phyloP scores from a whole-genome alignment of 352 stramenopile species.

The Phytophthora boehmeriae region DNA sequence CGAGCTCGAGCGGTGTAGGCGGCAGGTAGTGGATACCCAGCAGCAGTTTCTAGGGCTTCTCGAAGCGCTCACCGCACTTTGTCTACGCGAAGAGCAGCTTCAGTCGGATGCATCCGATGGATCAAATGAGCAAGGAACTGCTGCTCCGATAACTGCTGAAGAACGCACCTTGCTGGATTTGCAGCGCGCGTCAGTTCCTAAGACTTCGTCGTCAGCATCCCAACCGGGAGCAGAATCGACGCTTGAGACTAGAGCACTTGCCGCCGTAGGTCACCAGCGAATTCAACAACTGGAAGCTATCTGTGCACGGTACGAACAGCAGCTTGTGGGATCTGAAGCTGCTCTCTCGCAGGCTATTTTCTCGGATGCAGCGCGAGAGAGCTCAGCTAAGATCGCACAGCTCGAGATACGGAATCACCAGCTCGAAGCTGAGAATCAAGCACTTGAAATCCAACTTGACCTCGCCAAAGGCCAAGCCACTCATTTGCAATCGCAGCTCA shows the following conservation, averaged over 20 bases:
- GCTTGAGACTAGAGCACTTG: conserved; percentile 50
- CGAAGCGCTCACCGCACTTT: conserved; percentile 50
- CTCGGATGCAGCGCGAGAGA: conserved; percentile 42
- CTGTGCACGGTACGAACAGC: conserved; percentile 50
- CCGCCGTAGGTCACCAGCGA: conserved; percentile 41
- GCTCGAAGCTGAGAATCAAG: conserved; percentile 42
- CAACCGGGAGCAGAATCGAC: conserved; percentile 2
- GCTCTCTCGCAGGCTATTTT: conserved; percentile 58
- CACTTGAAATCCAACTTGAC: conserved; percentile 25
- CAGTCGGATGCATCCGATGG: conserved; percentile 13
- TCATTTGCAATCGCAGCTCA: conserved; percentile 29
- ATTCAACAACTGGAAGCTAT: conserved; percentile 50
- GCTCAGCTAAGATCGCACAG: conserved; percentile 41
- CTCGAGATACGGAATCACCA: conserved; percentile 39
- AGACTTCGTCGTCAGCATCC: not conserved
- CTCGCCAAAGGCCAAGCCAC: conserved; percentile 19
- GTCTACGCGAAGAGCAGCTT: conserved; percentile 46
- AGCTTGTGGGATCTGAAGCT: conserved; percentile 52
- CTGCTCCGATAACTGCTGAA: conserved; percentile 35
- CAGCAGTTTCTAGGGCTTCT: conserved; percentile 57
- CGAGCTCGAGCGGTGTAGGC: conserved; percentile 58
- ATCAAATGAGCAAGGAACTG: conserved; percentile 8
- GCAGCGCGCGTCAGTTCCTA: conserved; percentile 21
- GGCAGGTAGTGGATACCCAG: conserved; percentile 56
- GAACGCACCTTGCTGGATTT: conserved; percentile 60